Conservation (phyloP, 768 basidiomycete genomes). For the Lyophyllum semitale region DNA sequence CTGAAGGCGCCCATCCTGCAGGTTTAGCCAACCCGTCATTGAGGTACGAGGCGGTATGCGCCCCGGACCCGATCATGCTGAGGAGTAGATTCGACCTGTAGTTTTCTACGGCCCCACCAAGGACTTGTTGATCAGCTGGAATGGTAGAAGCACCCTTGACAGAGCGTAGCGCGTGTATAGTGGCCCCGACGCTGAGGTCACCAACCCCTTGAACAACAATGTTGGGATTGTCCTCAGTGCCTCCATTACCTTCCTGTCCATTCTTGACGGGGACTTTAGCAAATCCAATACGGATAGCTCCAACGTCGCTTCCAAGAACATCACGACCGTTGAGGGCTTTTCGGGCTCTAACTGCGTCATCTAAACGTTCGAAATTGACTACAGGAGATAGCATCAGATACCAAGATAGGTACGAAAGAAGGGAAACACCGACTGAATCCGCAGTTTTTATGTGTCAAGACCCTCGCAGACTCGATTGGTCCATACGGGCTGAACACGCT, state of each 20-base stretch:
- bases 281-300: slow-evolving; percentile 95
- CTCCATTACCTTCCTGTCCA: slow-evolving; percentile 61
- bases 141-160: slow-evolving; percentile 93
- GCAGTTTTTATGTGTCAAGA: slow-evolving; percentile 97
- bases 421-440: slow-evolving; percentile 68
- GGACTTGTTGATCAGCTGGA: slow-evolving; percentile 90
- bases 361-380: slow-evolving; percentile 97
- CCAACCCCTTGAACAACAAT: slow-evolving; percentile 81
- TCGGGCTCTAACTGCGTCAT: slow-evolving; percentile 93
- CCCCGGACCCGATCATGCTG: slow-evolving; percentile 82
- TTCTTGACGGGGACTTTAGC: slow-evolving; percentile 95
- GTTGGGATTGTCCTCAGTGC: slow-evolving; percentile 62
- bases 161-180: slow-evolving; percentile 82
- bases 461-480: slow-evolving; percentile 94
- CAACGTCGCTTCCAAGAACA: slow-evolving; percentile 94
- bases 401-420: slow-evolving; percentile 4
- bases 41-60: slow-evolving; percentile 57
- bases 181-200: slow-evolving; percentile 83
- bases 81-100: slow-evolving; percentile 90
- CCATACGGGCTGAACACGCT: slow-evolving; percentile 98
- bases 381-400: slow-evolving; percentile 17
- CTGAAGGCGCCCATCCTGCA: slow-evolving; percentile 67
- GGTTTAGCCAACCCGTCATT: slow-evolving; percentile 62
- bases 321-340: slow-evolving; percentile 96
- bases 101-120: slow-evolving; percentile 91